Percentiles rank a stretch among this genome's conserved stretches.
Evolutionary conservation across 352 stramenopile species (phyloP).

Genomic region (Pythium periplocum): DNA sequence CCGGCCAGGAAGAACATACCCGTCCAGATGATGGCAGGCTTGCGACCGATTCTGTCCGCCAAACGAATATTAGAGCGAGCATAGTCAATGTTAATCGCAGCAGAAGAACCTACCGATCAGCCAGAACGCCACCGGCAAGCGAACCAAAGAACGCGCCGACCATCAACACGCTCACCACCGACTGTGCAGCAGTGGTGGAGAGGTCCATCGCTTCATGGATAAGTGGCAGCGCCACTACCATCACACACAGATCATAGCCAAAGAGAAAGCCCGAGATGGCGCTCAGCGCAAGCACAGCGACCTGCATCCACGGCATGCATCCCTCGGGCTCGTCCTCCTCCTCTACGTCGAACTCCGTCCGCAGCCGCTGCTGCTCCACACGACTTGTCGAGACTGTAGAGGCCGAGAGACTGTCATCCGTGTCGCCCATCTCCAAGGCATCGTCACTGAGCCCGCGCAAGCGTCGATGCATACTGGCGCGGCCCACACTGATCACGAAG

Average conservation of each 20-base stretch:
- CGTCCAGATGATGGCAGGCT: conserved; percentile 55
- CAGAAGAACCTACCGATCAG: conserved; percentile 34
- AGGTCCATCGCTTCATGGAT: conserved; percentile 57
- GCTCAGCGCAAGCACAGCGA: conserved; percentile 52
- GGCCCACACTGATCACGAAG: not conserved
- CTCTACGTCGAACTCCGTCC: no score
- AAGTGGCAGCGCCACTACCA: conserved; percentile 62
- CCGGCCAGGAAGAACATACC: conserved; percentile 51
- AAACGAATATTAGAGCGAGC: not conserved
- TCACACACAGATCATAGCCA: conserved; percentile 73
- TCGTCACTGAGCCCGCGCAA: no score
- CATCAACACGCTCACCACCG: conserved; percentile 67
- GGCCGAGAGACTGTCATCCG: no score
- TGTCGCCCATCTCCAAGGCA: no score
- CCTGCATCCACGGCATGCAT: conserved; percentile 23
- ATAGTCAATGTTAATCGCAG: conserved; percentile 1
- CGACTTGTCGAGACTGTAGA: no score
- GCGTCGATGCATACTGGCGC: no score
- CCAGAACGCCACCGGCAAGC: conserved; percentile 40
- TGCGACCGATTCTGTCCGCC: conserved; percentile 41
- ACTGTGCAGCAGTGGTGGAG: conserved; percentile 41
- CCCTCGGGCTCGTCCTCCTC: no score
- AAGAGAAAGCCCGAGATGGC: conserved; percentile 71
- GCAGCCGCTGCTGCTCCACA: no score
- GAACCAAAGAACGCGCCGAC: conserved; percentile 61